Conservation (phyloP, 345 rosid genomes). For the Citrus australasica region DNA sequence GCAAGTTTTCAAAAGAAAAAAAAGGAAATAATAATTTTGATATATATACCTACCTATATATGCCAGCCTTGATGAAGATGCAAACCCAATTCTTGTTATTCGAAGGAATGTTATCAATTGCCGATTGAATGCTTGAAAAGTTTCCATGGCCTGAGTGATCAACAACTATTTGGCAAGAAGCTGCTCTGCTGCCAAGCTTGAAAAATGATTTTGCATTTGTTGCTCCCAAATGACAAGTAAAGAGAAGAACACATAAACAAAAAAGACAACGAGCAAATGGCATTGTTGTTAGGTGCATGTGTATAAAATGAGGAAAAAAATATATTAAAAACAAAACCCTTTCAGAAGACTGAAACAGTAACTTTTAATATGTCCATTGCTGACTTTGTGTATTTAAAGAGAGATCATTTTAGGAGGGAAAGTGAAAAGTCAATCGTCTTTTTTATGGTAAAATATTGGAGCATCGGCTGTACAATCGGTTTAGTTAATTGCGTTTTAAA, state of each 20-base stretch:
- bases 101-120: slow-evolving; percentile 52
- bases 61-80: slow-evolving; percentile 46
- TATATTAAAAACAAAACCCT: neutral
- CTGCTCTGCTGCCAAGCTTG: neutral
- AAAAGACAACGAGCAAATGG: neutral
- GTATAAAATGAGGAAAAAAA: too few species aligned
- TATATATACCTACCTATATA: slow-evolving; percentile 33
- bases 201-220: neutral
- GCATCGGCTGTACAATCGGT: neutral
- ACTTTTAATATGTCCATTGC: neutral
- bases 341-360: neutral
- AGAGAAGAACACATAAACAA: neutral
- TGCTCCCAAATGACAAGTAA: neutral
- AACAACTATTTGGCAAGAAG: slow-evolving; percentile 21
- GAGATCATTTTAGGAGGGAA: neutral
- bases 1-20: too few species aligned
- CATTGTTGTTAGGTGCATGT: neutral
- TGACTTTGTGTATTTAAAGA: neutral
- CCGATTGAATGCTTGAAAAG: slow-evolving; percentile 53
- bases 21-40: neutral
- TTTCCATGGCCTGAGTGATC: slow-evolving; percentile 48
- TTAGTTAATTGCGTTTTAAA: neutral
- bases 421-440: neutral
- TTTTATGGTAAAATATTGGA: neutral
- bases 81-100: slow-evolving; percentile 48